phyloP scores from a whole-genome alignment of 116 monocot genomes.

The Phalaenopsis hybrid region DNA sequence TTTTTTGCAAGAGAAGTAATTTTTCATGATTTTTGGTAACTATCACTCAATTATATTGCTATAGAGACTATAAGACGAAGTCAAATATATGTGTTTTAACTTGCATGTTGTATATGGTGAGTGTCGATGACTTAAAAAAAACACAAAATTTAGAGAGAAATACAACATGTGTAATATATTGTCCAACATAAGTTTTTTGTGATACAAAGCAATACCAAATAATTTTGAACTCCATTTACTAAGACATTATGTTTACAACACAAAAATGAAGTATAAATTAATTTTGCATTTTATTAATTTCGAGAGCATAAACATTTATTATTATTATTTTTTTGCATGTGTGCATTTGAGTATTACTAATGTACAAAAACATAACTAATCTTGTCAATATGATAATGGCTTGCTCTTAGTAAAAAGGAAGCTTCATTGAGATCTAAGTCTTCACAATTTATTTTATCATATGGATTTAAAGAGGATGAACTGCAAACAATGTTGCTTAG shows the following conservation, averaged over 20 bases:
- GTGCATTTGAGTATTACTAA: not conserved
- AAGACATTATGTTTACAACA: conserved; percentile 52
- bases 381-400: not conserved
- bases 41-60: too few species aligned
- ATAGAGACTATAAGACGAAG: too few species aligned
- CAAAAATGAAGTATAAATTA: not conserved
- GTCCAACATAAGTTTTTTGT: conserved; percentile 88
- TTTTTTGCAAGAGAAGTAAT: too few species aligned
- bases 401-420: conserved; percentile 73
- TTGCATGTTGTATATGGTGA: too few species aligned
- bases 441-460: conserved; percentile 59
- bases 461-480: conserved; percentile 43
- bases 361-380: not conserved
- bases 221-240: conserved; percentile 82
- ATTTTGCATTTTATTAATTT: not conserved
- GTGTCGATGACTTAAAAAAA: not conserved
- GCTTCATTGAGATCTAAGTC: conserved; percentile 90
- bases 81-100: too few species aligned
- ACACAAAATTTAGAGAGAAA: not conserved
- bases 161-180: conserved; percentile 88
- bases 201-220: conserved; percentile 73
- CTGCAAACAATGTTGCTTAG: conserved; percentile 77
- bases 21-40: too few species aligned
- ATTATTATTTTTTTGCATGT: not conserved
- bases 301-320: not conserved